Evolutionary conservation across 805 yeast genomes (phyloP).

Genomic region (Pichia scutulata): DNA sequence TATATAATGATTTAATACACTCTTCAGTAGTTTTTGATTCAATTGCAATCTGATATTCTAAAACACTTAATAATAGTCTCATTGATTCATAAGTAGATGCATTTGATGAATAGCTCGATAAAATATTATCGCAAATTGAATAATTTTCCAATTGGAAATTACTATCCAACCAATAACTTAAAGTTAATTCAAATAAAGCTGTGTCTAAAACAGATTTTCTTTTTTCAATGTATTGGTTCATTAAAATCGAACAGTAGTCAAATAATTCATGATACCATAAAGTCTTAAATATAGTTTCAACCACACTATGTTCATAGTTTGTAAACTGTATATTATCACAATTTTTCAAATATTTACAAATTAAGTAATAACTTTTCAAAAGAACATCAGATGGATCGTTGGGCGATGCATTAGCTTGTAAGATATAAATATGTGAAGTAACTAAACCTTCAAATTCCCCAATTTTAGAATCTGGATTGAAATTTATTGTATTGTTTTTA

Average conservation of each 20-base stretch:
- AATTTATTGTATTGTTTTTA: conserved; percentile 12
- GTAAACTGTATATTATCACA: conserved; percentile 6
- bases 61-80: neutral
- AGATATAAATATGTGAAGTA: conserved; percentile 17
- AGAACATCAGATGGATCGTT: neutral
- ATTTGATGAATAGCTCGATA: neutral
- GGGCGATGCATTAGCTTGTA: conserved; percentile 14
- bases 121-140: neutral
- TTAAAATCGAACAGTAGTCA: conserved; percentile 9
- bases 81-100: neutral
- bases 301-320: conserved; percentile 27
- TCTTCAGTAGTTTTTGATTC: neutral
- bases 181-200: neutral
- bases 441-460: conserved; percentile 13
- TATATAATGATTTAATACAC: neutral
- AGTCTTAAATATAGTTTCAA: conserved; percentile 18
- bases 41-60: neutral
- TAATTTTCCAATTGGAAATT: neutral
- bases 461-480: conserved; percentile 14
- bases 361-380: neutral
- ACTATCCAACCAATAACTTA: neutral
- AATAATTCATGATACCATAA: conserved; percentile 20
- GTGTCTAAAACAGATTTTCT: neutral
- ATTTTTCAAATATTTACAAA: neutral
- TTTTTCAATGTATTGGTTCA: conserved; percentile 9